phyloP scores from a whole-genome alignment of 2,329 filamentous ascomycete species.

The Lachnellula occidentalis region DNA sequence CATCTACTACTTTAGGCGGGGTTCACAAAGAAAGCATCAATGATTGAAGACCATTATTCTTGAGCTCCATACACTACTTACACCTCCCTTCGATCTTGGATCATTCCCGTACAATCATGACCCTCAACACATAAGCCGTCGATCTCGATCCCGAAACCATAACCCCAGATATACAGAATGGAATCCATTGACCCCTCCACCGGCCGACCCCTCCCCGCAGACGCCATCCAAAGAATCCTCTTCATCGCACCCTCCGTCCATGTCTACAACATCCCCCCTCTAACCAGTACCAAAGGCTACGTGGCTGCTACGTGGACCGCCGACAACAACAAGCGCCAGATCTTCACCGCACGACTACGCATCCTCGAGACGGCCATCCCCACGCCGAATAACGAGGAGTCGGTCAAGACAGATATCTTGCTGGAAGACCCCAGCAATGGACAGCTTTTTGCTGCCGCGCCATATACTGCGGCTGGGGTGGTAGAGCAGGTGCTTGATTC shows the following conservation, averaged over 20 bases:
- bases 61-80: not conserved
- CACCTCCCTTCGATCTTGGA: not conserved
- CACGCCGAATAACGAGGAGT: conserved; percentile 38
- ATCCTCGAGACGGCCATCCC: conserved; percentile 67
- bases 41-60: not conserved
- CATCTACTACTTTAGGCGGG: too few species aligned
- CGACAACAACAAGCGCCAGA: conserved; percentile 61
- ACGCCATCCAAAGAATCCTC: conserved; percentile 80
- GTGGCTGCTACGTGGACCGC: conserved; percentile 71
- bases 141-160: not conserved
- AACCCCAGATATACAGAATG: conserved; percentile 16
- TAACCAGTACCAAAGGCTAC: conserved; percentile 74
- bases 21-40: too few species aligned
- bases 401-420: conserved; percentile 67
- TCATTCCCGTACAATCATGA: not conserved
- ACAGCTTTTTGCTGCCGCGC: conserved; percentile 76
- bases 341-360: conserved; percentile 80
- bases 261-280: conserved; percentile 81
- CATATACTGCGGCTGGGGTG: conserved; percentile 59
- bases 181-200: conserved; percentile 62
- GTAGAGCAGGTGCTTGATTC: conserved; percentile 78
- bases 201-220: conserved; percentile 59
- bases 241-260: conserved; percentile 71
- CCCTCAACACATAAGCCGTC: not conserved
- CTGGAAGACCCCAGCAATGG: conserved; percentile 71